Conservation (phyloP, 495 filamentous ascomycete species). For the Xylaria cubensis region DNA sequence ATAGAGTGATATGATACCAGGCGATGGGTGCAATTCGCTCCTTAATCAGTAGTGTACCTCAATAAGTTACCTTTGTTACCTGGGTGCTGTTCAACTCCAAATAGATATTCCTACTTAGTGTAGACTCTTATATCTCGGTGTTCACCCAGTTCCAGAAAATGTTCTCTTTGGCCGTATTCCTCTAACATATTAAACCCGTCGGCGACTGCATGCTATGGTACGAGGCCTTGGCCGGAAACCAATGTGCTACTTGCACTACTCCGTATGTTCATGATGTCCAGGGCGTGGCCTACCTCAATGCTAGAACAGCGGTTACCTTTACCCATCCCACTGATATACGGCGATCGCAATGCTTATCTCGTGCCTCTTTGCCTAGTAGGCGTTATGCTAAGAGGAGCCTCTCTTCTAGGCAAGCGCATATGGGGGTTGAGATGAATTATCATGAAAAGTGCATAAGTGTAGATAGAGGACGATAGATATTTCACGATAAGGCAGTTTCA, state of each 20-base stretch:
- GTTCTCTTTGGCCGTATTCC: neutral
- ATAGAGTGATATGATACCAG: too few relatives aligned
- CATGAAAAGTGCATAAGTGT: neutral
- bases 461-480: neutral
- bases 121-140: neutral
- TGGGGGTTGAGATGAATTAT: neutral
- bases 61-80: too few relatives aligned
- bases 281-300: neutral
- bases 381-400: neutral
- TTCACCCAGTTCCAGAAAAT: neutral
- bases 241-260: neutral
- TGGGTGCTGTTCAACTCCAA: too few relatives aligned
- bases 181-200: neutral
- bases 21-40: too few relatives aligned
- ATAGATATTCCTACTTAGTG: too few relatives aligned
- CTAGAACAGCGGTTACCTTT: neutral
- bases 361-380: neutral
- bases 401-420: neutral
- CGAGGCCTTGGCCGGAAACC: neutral
- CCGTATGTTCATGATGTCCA: neutral
- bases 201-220: conserved; percentile 14
- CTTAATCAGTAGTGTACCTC: too few relatives aligned
- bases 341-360: conserved; percentile 8
- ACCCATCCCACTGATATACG: neutral
- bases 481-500: neutral